Base-by-base conservation (phyloP, 192 early-diverging fungal species). In the Backusella sp. region DNA sequence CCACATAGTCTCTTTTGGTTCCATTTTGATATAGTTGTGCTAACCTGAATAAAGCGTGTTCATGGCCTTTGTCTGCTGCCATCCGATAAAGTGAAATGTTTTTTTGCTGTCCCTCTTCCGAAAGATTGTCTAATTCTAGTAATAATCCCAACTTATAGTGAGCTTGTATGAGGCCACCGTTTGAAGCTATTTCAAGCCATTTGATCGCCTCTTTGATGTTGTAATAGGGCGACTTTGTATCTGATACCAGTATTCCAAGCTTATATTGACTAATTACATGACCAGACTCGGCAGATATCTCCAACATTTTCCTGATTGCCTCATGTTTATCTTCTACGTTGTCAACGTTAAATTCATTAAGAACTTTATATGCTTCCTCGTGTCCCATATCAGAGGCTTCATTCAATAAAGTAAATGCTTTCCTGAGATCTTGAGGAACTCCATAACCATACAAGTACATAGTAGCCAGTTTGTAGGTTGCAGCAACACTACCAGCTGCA, bases 361-460 rank as follows among this genome's bases (percentile, higher is more conserved):
- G 28, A 28, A 1, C 1, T 28, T 28, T 1, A 28, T 28, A 28
- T 28, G 28, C 28, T 28, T 28, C 28, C 28, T 28, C 1, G 28
- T 28, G 28, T 1, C 28, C 28, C 1, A 1, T 0, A 1, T 28
- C 28, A 28, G 28, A 28, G 0, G 28, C 28, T 28, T 28, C 28
- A 28, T 28, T 0, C 0, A 53, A 6, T 23, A 53, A 53, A 23
- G 4, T n/a, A 53, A 53, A 53, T 8, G 52, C 19, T 21, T 53
- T 53, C 7, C 7, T 6, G n/a, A 21, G n/a, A 53, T 53, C 8
- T 21, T 53, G 52, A 21, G n/a, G 72, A 19, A 66, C 84, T 75
- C 17, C 19, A 7, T n/a, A n/a, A 53, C 21, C 52, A 53, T 53
- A 1, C 19, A 53, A n/a, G 6, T 53, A n/a, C 52, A 53, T 53